Evolutionary conservation across 2,329 filamentous ascomycete species (phyloP), one percentile per base, ranked within the genome.

Genomic region (Cephalotrichum gorgonifer): DNA sequence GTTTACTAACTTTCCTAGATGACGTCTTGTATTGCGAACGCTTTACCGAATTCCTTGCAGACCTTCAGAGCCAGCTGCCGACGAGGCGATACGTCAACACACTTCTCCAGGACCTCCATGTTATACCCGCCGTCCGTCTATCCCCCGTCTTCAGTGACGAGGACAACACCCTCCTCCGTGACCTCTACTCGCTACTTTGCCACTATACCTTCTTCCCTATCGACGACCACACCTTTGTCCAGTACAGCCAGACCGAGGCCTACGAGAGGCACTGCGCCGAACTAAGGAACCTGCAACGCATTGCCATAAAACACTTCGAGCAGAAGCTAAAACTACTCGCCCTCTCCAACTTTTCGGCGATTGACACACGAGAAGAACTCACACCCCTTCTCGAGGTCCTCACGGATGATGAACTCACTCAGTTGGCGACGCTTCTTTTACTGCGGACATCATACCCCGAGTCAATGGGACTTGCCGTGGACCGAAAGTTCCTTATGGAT

Each of bases 1-100:
- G n/a, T n/a, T n/a, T n/a, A n/a, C 31, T 60, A 50, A 59, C 64
- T 58, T 54, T 65, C 44, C 25, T 64, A 65, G 84, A 89, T 28
- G 81, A 86, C 55, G 63, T 89, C 20, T 67, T 80, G 3, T 98
- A 96, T 64, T 95, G 88, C 62, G 91, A 97, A 65, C 80, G 90
- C n/a, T 91, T 97, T 54, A 67, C 93, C 47, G 93, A 98, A 64
- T 84, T 98, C 47, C 72, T 98, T 44, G 84, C 86, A 8, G 93
- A 98, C 62, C 70, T 98, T 20, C 82, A 94, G 63, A 96, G 91
- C 59, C 93, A 98, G 63, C 72, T 97, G 44, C 93, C 93, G 0
- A 98, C 94, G 3, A 77, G 93, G 57, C 81, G 93, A 64, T 97
- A 97, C 62, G 87, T 95, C 61, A 96, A 96, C 64, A 83, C 87